Evolutionary conservation across 2,329 filamentous ascomycete species (phyloP).

Genomic region (Venturia nashicola): DNA sequence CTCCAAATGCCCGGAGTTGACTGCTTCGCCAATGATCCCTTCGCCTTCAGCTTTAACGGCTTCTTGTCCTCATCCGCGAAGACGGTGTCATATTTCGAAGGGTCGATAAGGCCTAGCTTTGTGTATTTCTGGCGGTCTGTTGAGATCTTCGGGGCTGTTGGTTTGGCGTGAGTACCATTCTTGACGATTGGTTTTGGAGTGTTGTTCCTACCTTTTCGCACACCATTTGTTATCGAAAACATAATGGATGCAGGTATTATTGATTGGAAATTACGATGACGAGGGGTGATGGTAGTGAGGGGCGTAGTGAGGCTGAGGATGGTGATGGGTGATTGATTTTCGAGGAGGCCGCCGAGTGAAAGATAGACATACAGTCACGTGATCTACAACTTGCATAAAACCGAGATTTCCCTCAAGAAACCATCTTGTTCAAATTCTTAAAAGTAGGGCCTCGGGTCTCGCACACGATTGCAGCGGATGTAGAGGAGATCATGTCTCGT

Average conservation of each 20-base stretch:
- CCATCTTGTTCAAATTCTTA: too few relatives aligned
- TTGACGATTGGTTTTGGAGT: not conserved
- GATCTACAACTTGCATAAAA: too few relatives aligned
- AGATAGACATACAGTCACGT: not conserved
- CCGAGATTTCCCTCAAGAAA: too few relatives aligned
- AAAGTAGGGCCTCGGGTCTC: too few relatives aligned
- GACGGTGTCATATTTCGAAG: slow-evolving; percentile 18
- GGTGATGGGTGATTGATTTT: not conserved
- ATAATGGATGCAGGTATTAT: slow-evolving; percentile 4
- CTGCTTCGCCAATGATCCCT: slow-evolving; percentile 49
- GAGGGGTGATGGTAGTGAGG: not conserved
- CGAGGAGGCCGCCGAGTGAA: not conserved
- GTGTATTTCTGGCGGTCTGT: slow-evolving; percentile 17
- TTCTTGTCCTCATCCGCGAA: slow-evolving; percentile 29
- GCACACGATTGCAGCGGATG: too few relatives aligned
- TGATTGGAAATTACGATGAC: not conserved
- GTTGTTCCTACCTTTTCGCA: slow-evolving; percentile 21
- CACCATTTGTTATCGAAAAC: slow-evolving; percentile 25
- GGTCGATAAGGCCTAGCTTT: slow-evolving; percentile 16
- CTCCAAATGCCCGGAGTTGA: slow-evolving; percentile 58
- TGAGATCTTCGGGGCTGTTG: slow-evolving; percentile 11
- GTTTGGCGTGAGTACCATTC: not conserved
- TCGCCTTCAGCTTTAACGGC: slow-evolving; percentile 34
- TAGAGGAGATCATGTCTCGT: too few relatives aligned
- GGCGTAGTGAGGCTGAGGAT: not conserved